Conservation (phyloP, 2,329 filamentous ascomycete species). For the Trichoderma citrinoviride region DNA sequence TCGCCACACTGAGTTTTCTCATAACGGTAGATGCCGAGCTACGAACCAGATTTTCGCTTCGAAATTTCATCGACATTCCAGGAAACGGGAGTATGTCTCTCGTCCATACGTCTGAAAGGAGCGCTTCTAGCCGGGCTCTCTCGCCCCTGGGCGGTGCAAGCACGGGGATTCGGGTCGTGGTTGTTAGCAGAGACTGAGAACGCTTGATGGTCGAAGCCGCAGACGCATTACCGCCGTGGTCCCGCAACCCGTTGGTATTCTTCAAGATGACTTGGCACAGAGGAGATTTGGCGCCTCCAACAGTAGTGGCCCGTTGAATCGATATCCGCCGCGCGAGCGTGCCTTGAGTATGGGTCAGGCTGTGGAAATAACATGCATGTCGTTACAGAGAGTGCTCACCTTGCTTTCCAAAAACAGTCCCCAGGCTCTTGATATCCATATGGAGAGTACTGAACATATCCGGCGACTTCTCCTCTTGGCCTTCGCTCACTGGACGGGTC, state of each 20-base stretch:
- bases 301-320: slow-evolving; percentile 73
- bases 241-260: slow-evolving; percentile 71
- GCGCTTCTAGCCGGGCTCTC: slow-evolving; percentile 70
- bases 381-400: slow-evolving; percentile 40
- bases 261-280: slow-evolving; percentile 79
- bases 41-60: slow-evolving; percentile 70
- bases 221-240: slow-evolving; percentile 44
- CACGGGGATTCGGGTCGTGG: slow-evolving; percentile 62
- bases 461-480: slow-evolving; percentile 46
- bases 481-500: slow-evolving; percentile 48
- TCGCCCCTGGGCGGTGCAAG: slow-evolving; percentile 73
- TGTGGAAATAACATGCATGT: not conserved
- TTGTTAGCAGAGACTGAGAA: slow-evolving; percentile 76
- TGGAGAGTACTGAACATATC: slow-evolving; percentile 61
- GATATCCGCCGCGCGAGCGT: slow-evolving; percentile 67
- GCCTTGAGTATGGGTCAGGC: slow-evolving; percentile 39
- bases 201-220: slow-evolving; percentile 61
- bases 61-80: slow-evolving; percentile 66
- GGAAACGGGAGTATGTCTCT: slow-evolving; percentile 77
- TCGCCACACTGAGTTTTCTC: slow-evolving; percentile 80
- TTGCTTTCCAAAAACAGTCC: slow-evolving; percentile 70
- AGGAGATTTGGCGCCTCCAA: slow-evolving; percentile 66
- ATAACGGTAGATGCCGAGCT: slow-evolving; percentile 84
- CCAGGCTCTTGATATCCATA: slow-evolving; percentile 70
- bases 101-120: slow-evolving; percentile 79